Evolutionary conservation across 2,329 filamentous ascomycete genomes (phyloP).

Genomic region (Ceratocystiopsis sp.): DNA sequence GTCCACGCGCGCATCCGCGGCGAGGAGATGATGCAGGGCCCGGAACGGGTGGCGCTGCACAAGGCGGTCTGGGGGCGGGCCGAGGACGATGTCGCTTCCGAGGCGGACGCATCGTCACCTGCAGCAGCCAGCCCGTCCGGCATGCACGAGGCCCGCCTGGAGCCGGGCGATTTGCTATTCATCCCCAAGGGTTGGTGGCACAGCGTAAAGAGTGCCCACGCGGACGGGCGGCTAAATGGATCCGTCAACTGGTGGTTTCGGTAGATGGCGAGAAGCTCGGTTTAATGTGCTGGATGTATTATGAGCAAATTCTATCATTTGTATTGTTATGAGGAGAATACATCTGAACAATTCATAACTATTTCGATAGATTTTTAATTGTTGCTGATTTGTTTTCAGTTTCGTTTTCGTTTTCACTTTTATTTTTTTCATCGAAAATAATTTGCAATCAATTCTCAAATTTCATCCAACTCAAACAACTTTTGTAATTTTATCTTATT

Average conservation of each 20-base stretch:
- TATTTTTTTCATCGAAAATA: too few relatives aligned
- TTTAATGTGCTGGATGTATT: background rate
- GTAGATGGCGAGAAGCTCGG: conserved; percentile 15
- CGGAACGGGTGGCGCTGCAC: conserved; percentile 50
- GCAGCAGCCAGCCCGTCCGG: conserved; percentile 7
- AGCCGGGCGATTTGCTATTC: conserved; percentile 54
- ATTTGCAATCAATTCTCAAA: too few relatives aligned
- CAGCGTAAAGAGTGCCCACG: conserved; percentile 50
- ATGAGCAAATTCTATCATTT: too few relatives aligned
- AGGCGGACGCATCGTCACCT: background rate
- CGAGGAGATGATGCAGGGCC: conserved; percentile 80
- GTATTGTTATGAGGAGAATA: too few relatives aligned
- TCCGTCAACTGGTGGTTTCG: conserved; percentile 69
- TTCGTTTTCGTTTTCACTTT: too few relatives aligned
- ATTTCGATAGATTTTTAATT: background rate
- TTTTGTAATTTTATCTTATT: too few relatives aligned
- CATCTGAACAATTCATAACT: background rate
- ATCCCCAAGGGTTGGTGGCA: conserved; percentile 83
- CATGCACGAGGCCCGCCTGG: conserved; percentile 37
- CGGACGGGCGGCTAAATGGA: conserved; percentile 18
- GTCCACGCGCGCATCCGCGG: conserved; percentile 40
- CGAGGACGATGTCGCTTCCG: conserved; percentile 4
- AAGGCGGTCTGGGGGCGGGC: conserved; percentile 47
- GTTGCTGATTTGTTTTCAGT: too few relatives aligned
- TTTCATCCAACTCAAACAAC: too few relatives aligned